Base-by-base conservation (phyloP, 2,329 filamentous ascomycete species). In the Cercospora zeina region DNA sequence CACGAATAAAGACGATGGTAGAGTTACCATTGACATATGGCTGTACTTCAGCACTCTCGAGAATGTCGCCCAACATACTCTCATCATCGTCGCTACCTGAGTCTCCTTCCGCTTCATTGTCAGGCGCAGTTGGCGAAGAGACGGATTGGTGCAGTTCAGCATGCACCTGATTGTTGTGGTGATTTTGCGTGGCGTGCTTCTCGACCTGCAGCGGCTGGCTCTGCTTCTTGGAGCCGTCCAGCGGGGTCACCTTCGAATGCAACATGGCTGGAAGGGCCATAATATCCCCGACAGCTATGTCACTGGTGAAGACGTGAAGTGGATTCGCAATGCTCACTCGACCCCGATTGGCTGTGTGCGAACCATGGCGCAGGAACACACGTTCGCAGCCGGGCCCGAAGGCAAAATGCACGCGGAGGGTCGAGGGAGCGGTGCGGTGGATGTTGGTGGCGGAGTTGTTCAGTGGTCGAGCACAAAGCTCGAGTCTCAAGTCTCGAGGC, bases 261-360 rank as follows among this genome's bases (percentile, higher is more conserved):
- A 67, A 55, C 14, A 63, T 54, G 31, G 64, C 65, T 30, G 65
- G 65, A 13, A 67, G 50, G 13, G 65, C 62, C 65, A 67, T 67
- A 39, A 13, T 21, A 56, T 21, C 34, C 24, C 3, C 47, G 13
- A 31, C 10, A 3, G 24, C 24, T 6, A 27, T n/a, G n/a, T n/a
- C n/a, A 27, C 24, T 27, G 24, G 27, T n/a, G 27, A 50, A 31
- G 19, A 50, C 13, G 47, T 30, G 47, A 50, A 50, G 47, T 50
- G 47, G 30, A 50, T 31, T 50, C 47, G 14, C 21, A 16, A 50
- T 27, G 47, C 19, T 50, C 47, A 31, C 47, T 50, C 21, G n/a
- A 50, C 27, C 21, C 47, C 47, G 47, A 50, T 50, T 30, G 47
- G 47, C 47, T 30, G 47, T 27, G n/a, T 14, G 24, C n/a, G 24